Evolutionary conservation across 2,329 filamentous ascomycete genomes (phyloP), one percentile per base, ranked within the genome.

Genomic region (Didymella keratinophila): DNA sequence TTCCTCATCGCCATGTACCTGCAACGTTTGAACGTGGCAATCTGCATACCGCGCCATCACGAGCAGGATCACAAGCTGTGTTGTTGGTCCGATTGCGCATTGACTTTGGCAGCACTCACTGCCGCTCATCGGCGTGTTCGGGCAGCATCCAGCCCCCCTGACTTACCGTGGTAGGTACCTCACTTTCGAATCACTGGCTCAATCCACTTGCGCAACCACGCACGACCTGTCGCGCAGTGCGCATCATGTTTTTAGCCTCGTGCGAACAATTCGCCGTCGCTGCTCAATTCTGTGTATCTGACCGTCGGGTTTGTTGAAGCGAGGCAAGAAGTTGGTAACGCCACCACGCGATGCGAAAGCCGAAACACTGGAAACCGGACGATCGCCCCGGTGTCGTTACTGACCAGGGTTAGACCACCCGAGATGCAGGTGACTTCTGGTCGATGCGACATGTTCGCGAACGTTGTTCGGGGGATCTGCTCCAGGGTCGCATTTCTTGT

Each of bases 301-400:
- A 23, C 20, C 20, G 18, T 32, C 25, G 27, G 36, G 14, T 8
- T 18, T 27, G 27, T 21, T 32, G 20, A 21, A 20, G 7, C 23
- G 20, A 16, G 39, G 39, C 23, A 14, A 36, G 39, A 43, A 34
- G n/a, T 27, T 34, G 34, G 36, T 36, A 47, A 52, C 48, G 48
- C 54, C 54, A 52, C 54, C 36, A 43, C 47, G 42, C 54, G 32
- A 41, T 34, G 46, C 47, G 36, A 23, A 52, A 47, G 34, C 43
- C 39, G 53, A 56, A 56, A 50, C 53, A 34, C 41, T 25, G 36
- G 39, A 12, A 45, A 51, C 54, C 42, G 41, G 41, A 42, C 18
- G 42, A 44, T 50, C 30, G 23, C 48, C 25, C 34, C 42, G 36
- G 30, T 27, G 11, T 47, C 11, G 16, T 8, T 27, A 23, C 43